Base-by-base conservation (phyloP, 1,284 basidiomycete species). In the Tilletia caries region DNA sequence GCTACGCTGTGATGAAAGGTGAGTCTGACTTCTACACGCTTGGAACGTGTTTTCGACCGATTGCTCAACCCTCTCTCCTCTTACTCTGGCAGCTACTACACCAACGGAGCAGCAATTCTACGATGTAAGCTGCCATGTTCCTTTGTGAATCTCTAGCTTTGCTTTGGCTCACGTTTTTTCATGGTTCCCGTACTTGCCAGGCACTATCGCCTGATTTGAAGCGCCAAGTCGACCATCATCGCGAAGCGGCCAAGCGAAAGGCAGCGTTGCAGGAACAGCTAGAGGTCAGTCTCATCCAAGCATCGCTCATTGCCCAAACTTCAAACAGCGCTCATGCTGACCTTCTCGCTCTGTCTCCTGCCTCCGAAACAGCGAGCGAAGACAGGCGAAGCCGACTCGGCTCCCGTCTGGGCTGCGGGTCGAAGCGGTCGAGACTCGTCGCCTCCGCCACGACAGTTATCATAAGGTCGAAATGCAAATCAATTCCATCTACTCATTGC, bases 1-100 rank as follows among this genome's bases (percentile, higher is more conserved):
- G 78, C 50, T 79, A 77, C 44, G 73, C 65, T 2, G 76, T 79
- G 52, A 79, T 79, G 78, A 79, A 79, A 71, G 75, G 78, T 79
- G 50, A 13, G 74, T 43, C 37, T 15, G 15, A 34, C 27, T 34
- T 44, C 25, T 18, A 10, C 41, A 20, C 15, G 32, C 15, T 29
- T n/a, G 43, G 15, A 33, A 37, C 3, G 18, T 2, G 20, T 13
- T 32, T 12, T 15, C 2, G 18, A 6, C 27, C n/a, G n/a, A 20
- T 25, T 60, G 50, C 34, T 32, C n/a, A 27, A 34, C 34, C 5
- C 32, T 10, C 3, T 27, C 2, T 27, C n/a, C 27, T 6, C 33
- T 23, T 48, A 10, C 34, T 23, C 62, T 34, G 32, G 23, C 65
- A 79, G 78, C 66, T 29, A 78, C 78, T 4, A 79, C 77, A 58